These are phyloP conservation scores for Annulohypoxylon maeteangense DNA, from an alignment of 495 filamentous ascomycete genomes.

Conservation along the genomic window DNA sequence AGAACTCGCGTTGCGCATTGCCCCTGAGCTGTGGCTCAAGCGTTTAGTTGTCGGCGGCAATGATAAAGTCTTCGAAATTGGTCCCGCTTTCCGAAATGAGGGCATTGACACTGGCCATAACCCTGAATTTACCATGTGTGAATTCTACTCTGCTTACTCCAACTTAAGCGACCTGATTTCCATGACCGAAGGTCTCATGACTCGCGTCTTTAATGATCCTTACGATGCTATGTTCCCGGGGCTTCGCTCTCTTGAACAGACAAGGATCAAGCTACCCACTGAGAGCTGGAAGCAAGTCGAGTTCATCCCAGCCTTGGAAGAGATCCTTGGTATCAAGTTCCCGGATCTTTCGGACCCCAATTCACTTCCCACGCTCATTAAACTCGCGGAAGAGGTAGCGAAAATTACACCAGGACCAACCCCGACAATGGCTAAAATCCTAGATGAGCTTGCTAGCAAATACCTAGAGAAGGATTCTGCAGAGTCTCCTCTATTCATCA, in stretches of 20 bases:
- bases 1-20: slow-evolving; percentile 80
- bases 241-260: slow-evolving; percentile 57
- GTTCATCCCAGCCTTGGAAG: slow-evolving; percentile 84
- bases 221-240: slow-evolving; percentile 58
- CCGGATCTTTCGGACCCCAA: slow-evolving; percentile 70
- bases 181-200: slow-evolving; percentile 75
- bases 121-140: slow-evolving; percentile 95
- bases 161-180: slow-evolving; percentile 79
- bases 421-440: slow-evolving; percentile 78
- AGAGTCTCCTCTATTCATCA: slow-evolving; percentile 83
- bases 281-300: slow-evolving; percentile 70
- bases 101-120: slow-evolving; percentile 94
- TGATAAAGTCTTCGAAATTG: slow-evolving; percentile 90
- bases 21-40: slow-evolving; percentile 96
- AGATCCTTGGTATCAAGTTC: slow-evolving; percentile 67
- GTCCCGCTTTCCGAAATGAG: slow-evolving; percentile 93
- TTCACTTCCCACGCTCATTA: slow-evolving; percentile 65
- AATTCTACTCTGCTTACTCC: slow-evolving; percentile 92
- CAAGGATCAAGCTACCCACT: slow-evolving; percentile 59
- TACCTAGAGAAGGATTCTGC: slow-evolving; percentile 79
- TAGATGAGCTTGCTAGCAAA: slow-evolving; percentile 80
- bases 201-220: slow-evolving; percentile 65
- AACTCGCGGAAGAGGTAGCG: slow-evolving; percentile 65
- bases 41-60: slow-evolving; percentile 91
- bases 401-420: slow-evolving; percentile 62